Evolutionary conservation across 129 eudicot species (phyloP).

Genomic region (Mikania micrantha): DNA sequence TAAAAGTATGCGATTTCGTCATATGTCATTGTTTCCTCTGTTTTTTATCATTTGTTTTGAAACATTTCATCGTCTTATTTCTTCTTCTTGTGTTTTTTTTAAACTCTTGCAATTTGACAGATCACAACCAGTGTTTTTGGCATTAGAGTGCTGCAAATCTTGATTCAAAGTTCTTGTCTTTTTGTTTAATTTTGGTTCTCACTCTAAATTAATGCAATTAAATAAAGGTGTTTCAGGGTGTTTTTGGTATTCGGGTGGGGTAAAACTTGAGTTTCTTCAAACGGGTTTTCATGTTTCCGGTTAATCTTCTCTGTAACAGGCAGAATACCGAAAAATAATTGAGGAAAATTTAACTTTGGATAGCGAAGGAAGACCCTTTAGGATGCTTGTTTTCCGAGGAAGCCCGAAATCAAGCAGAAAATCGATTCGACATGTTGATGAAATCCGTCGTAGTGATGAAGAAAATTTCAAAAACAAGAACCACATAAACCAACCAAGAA

Average conservation of each 20-base stretch:
- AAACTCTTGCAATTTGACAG: not conserved
- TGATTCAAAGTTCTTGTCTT: not conserved
- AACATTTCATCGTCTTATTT: not conserved
- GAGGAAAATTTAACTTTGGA: slow-evolving; percentile 49
- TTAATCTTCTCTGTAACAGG: slow-evolving; percentile 22
- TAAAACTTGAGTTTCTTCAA: slow-evolving; percentile 6
- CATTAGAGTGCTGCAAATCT: not conserved
- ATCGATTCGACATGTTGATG: slow-evolving; percentile 43
- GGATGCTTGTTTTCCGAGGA: slow-evolving; percentile 68
- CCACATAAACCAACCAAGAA: slow-evolving; percentile 26
- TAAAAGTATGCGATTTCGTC: not conserved
- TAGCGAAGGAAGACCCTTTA: slow-evolving; percentile 57
- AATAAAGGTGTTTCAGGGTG: not conserved
- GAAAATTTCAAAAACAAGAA: slow-evolving; percentile 20
- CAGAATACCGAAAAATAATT: slow-evolving; percentile 35
- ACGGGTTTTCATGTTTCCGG: not conserved
- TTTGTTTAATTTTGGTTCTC: not conserved
- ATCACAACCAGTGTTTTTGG: not conserved
- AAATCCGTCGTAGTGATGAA: slow-evolving; percentile 47
- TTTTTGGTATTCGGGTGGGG: slow-evolving; percentile 2
- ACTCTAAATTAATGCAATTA: slow-evolving; percentile 1
- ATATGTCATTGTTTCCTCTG: too few species aligned
- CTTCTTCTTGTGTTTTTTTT: not conserved
- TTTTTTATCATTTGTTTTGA: too few species aligned
- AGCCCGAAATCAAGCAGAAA: slow-evolving; percentile 65